Evolutionary conservation across 805 yeast genomes (phyloP).

Genomic region (Pichia phayaonensis): DNA sequence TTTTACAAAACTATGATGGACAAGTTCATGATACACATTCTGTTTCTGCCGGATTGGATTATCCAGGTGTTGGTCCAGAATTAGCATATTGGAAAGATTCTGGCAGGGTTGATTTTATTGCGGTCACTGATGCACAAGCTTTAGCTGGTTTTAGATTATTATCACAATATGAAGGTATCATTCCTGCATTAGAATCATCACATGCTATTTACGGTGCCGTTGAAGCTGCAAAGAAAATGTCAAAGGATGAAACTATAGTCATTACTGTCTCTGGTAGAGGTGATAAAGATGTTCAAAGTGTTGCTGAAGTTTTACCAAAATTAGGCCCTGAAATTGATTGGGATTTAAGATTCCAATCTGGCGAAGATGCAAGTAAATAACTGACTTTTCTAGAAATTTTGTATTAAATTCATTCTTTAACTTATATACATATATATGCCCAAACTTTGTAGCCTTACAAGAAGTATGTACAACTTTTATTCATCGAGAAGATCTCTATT

Average conservation of each 20-base stretch:
- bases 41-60: conserved; percentile 96
- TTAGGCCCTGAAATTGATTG: conserved; percentile 90
- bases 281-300: conserved; percentile 97
- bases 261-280: conserved; percentile 97
- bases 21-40: conserved; percentile 98
- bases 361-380: conserved; percentile 26
- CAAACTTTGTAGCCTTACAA: background rate
- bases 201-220: conserved; percentile 94
- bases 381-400: background rate
- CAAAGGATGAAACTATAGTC: conserved; percentile 70
- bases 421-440: background rate
- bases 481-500: no score
- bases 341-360: conserved; percentile 81
- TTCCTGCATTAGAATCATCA: conserved; percentile 96
- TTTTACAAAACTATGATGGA: conserved; percentile 86
- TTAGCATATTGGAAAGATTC: conserved; percentile 89
- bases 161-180: conserved; percentile 93
- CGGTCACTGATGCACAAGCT: conserved; percentile 96
- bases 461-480: no score
- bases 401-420: background rate
- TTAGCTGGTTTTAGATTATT: conserved; percentile 80
- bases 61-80: conserved; percentile 99
- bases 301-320: conserved; percentile 86
- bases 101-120: conserved; percentile 85
- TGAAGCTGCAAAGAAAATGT: conserved; percentile 77